Conservation (phyloP, 371 early-diverging fungal genomes). For the Mortierella sp. region DNA sequence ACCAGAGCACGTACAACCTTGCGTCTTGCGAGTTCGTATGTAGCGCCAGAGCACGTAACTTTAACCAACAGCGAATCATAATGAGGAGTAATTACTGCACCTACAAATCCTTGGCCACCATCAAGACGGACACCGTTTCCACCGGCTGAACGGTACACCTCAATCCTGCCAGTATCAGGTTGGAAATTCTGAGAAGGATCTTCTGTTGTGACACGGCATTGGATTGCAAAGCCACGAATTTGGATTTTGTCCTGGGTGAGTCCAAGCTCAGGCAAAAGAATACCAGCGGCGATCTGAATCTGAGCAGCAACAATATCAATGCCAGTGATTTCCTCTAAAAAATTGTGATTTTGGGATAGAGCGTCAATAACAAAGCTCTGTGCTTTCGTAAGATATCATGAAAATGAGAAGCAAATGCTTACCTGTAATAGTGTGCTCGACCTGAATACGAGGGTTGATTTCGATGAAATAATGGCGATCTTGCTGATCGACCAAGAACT, state of each 20-base stretch:
- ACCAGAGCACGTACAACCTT: constrained; percentile 89
- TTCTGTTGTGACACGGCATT: constrained; percentile 96
- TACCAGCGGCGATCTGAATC: constrained; percentile 93
- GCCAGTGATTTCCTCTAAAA: constrained; percentile 91
- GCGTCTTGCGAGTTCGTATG: constrained; percentile 89
- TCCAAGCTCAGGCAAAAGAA: constrained; percentile 81
- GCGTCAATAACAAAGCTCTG: not conserved
- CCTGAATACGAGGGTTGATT: constrained; percentile 96
- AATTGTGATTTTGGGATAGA: constrained; percentile 18
- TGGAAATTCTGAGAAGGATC: constrained; percentile 90
- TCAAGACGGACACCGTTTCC: constrained; percentile 94
- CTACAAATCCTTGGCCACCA: constrained; percentile 91
- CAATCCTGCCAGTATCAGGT: constrained; percentile 96
- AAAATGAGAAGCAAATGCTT: not conserved
- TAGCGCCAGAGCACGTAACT: constrained; percentile 87
- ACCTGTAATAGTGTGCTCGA: constrained; percentile 90
- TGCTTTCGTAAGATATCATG: not conserved
- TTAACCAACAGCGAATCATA: constrained; percentile 98
- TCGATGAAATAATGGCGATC: constrained; percentile 96
- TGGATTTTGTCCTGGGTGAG: constrained; percentile 86
- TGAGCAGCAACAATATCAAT: constrained; percentile 94
- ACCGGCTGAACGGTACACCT: constrained; percentile 90
- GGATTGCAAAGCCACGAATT: constrained; percentile 91
- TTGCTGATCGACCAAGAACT: constrained; percentile 93
- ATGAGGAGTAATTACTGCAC: constrained; percentile 93